Base-by-base conservation (phyloP, 495 filamentous ascomycete species). In the Penicillium mononematosum region DNA sequence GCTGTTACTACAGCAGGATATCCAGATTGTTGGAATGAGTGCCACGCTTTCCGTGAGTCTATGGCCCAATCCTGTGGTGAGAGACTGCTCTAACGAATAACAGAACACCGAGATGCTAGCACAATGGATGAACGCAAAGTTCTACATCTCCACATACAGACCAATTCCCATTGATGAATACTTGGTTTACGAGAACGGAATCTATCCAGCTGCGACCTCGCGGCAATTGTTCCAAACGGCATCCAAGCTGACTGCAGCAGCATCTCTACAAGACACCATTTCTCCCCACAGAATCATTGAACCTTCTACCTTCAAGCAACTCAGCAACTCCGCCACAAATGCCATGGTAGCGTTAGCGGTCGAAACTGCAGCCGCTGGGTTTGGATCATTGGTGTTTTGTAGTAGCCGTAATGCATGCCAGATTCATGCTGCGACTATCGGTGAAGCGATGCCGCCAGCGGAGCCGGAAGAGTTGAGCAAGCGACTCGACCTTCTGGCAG, bases 1-100 rank as follows among this genome's bases (percentile, higher is more conserved):
- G 24, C 69, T 92, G 7, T 81, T 87, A 50, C 73, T 92, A 11
- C 86, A 83, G 41, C 81, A 88, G 56, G 74, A 78, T 42, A 81
- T 90, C 25, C 90, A 94, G 60, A 84, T 94, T 24, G 76, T 92
- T 50, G 89, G 86, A 56, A 92, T 92, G 90, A 92, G 89, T 57
- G 89, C 90, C 16, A 92, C 90, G 3, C 69, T 92, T 32, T 84
- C 85, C 43, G 86, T 89, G 72, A 50, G 80, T 57, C 10, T n/a
- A 12, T 45, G 11, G 12, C 27, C 34, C 1, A n/a, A 27, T 43
- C 43, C 19, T 32, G 12, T 17, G 12, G 4, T 11, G 17, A 24
- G 42, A n/a, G 44, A 20, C 14, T 22, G 24, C 27, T 44, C 66
- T 74, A 54, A 73, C 45, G n/a, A 5, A 11, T 1, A 24, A 12